Evolutionary conservation across 75 land plant species (phyloP).

Genomic region (Pinus taeda): DNA sequence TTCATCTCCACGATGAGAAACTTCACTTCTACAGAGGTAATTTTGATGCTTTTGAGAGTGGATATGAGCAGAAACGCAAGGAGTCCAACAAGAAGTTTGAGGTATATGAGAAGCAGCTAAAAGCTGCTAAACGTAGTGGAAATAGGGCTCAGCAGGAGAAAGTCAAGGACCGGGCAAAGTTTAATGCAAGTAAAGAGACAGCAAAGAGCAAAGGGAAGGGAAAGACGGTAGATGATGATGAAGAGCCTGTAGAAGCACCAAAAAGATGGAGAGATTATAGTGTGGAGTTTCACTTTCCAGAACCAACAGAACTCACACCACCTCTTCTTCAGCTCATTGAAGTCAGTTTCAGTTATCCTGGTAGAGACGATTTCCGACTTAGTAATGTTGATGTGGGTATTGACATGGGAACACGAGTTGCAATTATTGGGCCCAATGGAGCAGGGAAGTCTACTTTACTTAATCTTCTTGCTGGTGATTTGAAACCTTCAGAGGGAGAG

Average conservation of each 20-base stretch:
- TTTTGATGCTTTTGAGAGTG: constrained; percentile 86
- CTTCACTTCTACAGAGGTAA: constrained; percentile 87
- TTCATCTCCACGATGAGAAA: constrained; percentile 88
- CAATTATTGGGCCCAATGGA: constrained; percentile 97
- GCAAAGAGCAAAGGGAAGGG: constrained; percentile 59
- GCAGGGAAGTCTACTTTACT: constrained; percentile 95
- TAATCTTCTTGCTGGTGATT: constrained; percentile 93
- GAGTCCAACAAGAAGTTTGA: constrained; percentile 92
- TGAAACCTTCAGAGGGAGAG: constrained; percentile 77
- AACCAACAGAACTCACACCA: constrained; percentile 94
- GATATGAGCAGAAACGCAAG: constrained; percentile 79
- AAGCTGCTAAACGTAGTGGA: constrained; percentile 75
- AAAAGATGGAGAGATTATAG: constrained; percentile 84
- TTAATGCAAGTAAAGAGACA: constrained; percentile 76
- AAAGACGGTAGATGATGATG: constrained; percentile 57
- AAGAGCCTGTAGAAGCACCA: constrained; percentile 75
- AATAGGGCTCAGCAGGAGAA: constrained; percentile 83
- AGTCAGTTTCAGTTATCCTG: constrained; percentile 88
- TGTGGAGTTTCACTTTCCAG: constrained; percentile 95
- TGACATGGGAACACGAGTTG: constrained; percentile 99
- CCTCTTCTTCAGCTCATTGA: constrained; percentile 90
- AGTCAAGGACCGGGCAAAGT: constrained; percentile 84
- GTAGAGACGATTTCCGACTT: constrained; percentile 78
- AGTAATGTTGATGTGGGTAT: constrained; percentile 92
- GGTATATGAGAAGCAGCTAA: constrained; percentile 73